A percentile compares a stretch with the other conserved stretches of the same genome.
phyloP scores from a whole-genome alignment of 2,329 filamentous ascomycete species.

The Cercospora brassicicola region DNA sequence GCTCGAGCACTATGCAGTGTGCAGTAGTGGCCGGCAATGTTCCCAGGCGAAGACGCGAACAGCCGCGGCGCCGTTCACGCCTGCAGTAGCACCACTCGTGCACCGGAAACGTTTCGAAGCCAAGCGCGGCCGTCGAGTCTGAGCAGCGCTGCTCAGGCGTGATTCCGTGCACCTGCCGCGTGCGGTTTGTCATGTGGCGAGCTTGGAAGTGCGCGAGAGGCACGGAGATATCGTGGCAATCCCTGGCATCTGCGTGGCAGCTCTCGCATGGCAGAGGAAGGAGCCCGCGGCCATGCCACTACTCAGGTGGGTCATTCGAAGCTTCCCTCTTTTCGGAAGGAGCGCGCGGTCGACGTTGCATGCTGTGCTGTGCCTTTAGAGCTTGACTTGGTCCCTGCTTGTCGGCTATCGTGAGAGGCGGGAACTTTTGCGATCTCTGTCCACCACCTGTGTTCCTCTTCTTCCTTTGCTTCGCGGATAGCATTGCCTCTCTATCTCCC shows the following conservation, averaged over 20 bases:
- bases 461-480: not conserved
- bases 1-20: not conserved
- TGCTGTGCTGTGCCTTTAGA: not conserved
- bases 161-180: not conserved
- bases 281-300: not conserved
- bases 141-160: not conserved
- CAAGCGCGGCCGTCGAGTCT: not conserved
- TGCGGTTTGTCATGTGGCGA: not conserved
- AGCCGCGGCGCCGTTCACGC: not conserved
- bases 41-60: not conserved
- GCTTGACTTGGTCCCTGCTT: conserved; percentile 15
- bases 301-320: not conserved
- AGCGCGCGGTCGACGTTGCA: conserved; percentile 12
- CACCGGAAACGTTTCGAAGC: not conserved
- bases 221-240: conserved; percentile 2
- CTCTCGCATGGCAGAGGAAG: conserved; percentile 11
- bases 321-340: conserved; percentile 17
- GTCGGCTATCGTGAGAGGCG: not conserved
- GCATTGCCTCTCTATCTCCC: not conserved
- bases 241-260: not conserved
- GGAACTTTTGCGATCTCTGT: not conserved
- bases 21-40: conserved; percentile 8
- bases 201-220: not conserved
- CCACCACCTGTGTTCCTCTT: not conserved
- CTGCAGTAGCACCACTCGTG: not conserved